phyloP scores from a whole-genome alignment of 768 basidiomycete species.

The Suillus decipiens region DNA sequence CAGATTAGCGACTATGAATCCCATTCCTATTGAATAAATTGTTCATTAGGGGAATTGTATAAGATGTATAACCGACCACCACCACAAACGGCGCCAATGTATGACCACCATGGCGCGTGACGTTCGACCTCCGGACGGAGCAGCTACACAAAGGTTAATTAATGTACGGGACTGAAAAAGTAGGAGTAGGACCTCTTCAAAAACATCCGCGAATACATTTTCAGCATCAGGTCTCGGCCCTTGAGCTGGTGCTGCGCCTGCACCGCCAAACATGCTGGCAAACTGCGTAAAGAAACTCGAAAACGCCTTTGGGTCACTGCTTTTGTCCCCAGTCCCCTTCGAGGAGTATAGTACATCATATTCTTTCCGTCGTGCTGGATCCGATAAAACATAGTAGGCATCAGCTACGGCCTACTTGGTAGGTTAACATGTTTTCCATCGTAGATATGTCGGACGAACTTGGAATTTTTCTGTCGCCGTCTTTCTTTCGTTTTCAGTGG shows the following conservation, averaged over 20 bases:
- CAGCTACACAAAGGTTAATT: conserved; percentile 43
- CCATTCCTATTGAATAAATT: conserved; percentile 42
- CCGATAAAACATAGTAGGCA: conserved; percentile 92
- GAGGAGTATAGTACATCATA: conserved; percentile 71
- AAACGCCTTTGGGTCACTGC: conserved; percentile 66
- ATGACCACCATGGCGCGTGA: conserved; percentile 73
- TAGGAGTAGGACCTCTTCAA: conserved; percentile 70
- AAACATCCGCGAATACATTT: conserved; percentile 84
- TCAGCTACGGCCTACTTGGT: conserved; percentile 75
- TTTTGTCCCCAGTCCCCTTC: conserved; percentile 49
- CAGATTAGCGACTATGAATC: conserved; percentile 65
- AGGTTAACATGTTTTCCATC: not conserved
- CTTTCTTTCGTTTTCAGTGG: conserved; percentile 67
- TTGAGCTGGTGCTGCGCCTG: conserved; percentile 32
- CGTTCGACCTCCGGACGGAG: conserved; percentile 81
- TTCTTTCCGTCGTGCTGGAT: conserved; percentile 67
- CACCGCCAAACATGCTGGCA: conserved; percentile 64
- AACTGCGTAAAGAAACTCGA: conserved; percentile 78
- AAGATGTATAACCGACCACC: conserved; percentile 40
- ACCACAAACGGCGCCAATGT: conserved; percentile 69
- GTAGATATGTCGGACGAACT: conserved; percentile 39
- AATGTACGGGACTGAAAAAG: not conserved
- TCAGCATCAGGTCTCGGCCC: conserved; percentile 71
- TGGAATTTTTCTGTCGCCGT: conserved; percentile 85
- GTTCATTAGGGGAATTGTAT: conserved; percentile 28